Evolutionary conservation across 2,329 filamentous ascomycete species (phyloP), one percentile per base, ranked within the genome.

Genomic region (Beauveria brongniartii): DNA sequence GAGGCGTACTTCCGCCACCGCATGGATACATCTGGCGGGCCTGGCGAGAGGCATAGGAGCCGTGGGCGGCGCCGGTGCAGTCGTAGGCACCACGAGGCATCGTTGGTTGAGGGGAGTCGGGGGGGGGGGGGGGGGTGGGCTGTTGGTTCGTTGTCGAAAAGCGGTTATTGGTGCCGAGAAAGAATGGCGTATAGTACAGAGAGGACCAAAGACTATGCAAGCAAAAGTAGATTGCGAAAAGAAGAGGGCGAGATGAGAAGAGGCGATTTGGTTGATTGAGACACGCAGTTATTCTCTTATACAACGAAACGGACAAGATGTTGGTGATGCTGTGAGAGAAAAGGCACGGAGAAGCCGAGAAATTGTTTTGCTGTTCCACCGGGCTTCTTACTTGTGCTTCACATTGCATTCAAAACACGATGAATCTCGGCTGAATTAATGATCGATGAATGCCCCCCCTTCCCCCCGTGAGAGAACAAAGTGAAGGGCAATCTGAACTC

Each of bases 51-150:
- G 59, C 59, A 26, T 43, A 55, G 44, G 59, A 61, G 51, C 59
- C 59, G 34, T 44, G 52, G 9, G 59, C 59, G 24, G 59, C 59
- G 44, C 52, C 52, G 34, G 59, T 43, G 52, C 59, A 61, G 44
- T 61, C 59, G 44, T 61, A 61, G 44, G 34, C 59, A 20, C 43
- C 59, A 22, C 59, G 59, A 50, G 51, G 51, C 59, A 61, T 61
- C 1, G 8, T 30, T n/a, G 7, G 24, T 5, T 47, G 26, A 44
- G 9, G 54, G 20, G 34, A 28, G 28, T 3, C 28, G 30, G 1
- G 10, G 30, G 28, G 28, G 28, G 28, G 4, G 1, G 30, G 30
- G 3, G 3, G 22, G 3, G 22, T 22, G 22, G 34, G 12, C 14
- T 28, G 37, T 16, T 18, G 34, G 10, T 51, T 34, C 22, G 4